Conservation (phyloP, 2,329 filamentous ascomycete genomes). For the Magnaporthiopsis poae region DNA sequence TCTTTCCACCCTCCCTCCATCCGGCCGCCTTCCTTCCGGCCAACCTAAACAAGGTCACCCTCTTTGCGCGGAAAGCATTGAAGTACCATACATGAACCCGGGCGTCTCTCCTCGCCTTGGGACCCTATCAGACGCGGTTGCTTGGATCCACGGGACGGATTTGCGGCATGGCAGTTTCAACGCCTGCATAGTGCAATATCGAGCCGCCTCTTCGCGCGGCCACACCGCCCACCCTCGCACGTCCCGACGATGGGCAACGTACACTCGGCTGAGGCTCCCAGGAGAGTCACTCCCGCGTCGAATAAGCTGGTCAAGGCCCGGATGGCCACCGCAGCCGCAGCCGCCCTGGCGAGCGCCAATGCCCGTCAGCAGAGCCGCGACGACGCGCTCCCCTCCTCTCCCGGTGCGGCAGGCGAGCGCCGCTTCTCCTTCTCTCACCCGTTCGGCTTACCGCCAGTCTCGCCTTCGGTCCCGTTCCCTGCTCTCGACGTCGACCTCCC, state of each 20-base stretch:
- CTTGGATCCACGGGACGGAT: constrained; percentile 16
- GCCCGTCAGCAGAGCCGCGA: constrained; percentile 22
- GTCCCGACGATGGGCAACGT: constrained; percentile 1
- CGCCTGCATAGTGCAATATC: constrained; percentile 26
- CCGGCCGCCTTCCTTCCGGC: constrained; percentile 10
- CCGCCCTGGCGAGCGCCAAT: constrained; percentile 30
- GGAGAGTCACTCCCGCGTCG: constrained; percentile 25
- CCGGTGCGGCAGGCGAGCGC: constrained; percentile 16
- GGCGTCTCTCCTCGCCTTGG: constrained; percentile 2
- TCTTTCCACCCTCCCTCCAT: constrained; percentile 1
- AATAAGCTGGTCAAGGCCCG: constrained; percentile 43
- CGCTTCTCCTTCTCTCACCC: constrained; percentile 15
- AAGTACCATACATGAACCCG: constrained; percentile 21
- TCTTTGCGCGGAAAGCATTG: too few relatives aligned
- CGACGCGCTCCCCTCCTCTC: constrained; percentile 18
- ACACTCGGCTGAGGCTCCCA: constrained; percentile 26
- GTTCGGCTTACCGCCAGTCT: constrained; percentile 13
- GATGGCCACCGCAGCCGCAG: constrained; percentile 30
- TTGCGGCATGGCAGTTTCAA: constrained; percentile 31
- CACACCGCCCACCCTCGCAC: too few relatives aligned
- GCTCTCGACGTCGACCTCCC: constrained; percentile 1
- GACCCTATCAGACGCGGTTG: constrained; percentile 4
- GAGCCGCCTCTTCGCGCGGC: constrained; percentile 17
- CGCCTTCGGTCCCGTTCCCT: constrained; percentile 9
- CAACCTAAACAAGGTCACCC: constrained; percentile 7